Conservation (phyloP, 2,329 filamentous ascomycete species). For the Penicillium psychrosexuale region DNA sequence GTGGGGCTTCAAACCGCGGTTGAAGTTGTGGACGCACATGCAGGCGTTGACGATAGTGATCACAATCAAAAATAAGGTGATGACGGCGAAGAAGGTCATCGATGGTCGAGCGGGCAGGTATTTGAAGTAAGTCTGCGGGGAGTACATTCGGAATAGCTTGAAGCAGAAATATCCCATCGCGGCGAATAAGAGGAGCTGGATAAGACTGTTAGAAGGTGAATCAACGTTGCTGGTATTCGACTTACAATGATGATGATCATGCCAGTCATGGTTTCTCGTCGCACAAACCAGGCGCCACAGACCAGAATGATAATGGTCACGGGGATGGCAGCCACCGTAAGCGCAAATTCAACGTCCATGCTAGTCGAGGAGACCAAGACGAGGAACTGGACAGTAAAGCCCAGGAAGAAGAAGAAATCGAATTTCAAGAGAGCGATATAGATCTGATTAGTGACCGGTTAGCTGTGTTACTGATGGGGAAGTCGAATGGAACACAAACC, state of each 20-base stretch:
- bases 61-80: conserved; percentile 85
- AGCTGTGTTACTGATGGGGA: conserved; percentile 18
- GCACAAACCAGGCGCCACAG: conserved; percentile 78
- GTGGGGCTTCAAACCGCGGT: conserved; percentile 83
- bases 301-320: conserved; percentile 87
- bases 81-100: conserved; percentile 87
- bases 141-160: conserved; percentile 96
- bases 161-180: conserved; percentile 95
- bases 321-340: conserved; percentile 86
- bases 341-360: conserved; percentile 70
- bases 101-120: conserved; percentile 80
- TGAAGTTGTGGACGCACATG: conserved; percentile 87
- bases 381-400: conserved; percentile 96
- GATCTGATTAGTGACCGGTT: conserved; percentile 59
- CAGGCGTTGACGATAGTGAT: conserved; percentile 84
- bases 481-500: conserved; percentile 51
- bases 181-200: conserved; percentile 72
- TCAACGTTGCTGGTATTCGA: conserved; percentile 15
- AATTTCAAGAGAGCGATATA: conserved; percentile 98
- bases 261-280: conserved; percentile 74
- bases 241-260: conserved; percentile 71
- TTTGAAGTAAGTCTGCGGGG: conserved; percentile 53
- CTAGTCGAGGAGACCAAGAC: conserved; percentile 76
- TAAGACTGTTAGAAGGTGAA: conserved; percentile 13
- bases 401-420: conserved; percentile 99